Evolutionary conservation across 106 monocot genomes (phyloP).

Genomic region (Agapanthus africanus): DNA sequence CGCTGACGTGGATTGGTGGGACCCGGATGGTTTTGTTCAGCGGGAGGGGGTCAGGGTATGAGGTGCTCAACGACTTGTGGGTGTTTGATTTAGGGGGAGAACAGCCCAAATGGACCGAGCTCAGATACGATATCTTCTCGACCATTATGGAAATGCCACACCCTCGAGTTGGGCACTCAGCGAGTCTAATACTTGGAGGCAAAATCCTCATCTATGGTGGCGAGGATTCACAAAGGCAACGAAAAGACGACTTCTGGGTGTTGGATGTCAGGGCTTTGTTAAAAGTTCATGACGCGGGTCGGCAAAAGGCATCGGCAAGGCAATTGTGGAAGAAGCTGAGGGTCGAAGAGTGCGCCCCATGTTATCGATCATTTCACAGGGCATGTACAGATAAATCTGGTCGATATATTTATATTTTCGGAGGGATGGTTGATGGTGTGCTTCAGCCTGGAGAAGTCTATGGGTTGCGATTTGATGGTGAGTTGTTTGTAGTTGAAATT

Average conservation of each 20-base stretch:
- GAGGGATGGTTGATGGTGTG: slow-evolving; percentile 83
- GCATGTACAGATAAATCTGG: slow-evolving; percentile 63
- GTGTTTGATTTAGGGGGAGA: slow-evolving; percentile 42
- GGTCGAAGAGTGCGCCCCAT: slow-evolving; percentile 43
- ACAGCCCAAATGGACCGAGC: slow-evolving; percentile 56
- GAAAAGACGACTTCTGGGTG: slow-evolving; percentile 83
- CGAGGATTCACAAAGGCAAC: slow-evolving; percentile 73
- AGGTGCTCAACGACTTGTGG: slow-evolving; percentile 87
- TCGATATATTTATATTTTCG: slow-evolving; percentile 48
- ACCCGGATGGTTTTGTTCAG: slow-evolving; percentile 66
- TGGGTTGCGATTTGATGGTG: slow-evolving; percentile 75
- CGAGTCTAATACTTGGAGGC: slow-evolving; percentile 49
- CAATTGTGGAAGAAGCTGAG: slow-evolving; percentile 58
- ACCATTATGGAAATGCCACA: slow-evolving; percentile 27
- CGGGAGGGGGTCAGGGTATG: slow-evolving; percentile 67
- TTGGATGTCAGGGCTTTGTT: slow-evolving; percentile 34
- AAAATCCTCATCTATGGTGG: slow-evolving; percentile 80
- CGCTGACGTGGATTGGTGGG: slow-evolving; percentile 63
- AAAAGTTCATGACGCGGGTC: slow-evolving; percentile 6
- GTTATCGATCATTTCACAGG: slow-evolving; percentile 69
- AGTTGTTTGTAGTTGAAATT: slow-evolving; percentile 52
- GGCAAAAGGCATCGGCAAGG: slow-evolving; percentile 16
- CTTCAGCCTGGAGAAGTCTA: slow-evolving; percentile 49
- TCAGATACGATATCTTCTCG: slow-evolving; percentile 27
- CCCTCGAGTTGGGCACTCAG: slow-evolving; percentile 80